Conservation (phyloP, 106 monocot genomes). For the Allium cepa region DNA sequence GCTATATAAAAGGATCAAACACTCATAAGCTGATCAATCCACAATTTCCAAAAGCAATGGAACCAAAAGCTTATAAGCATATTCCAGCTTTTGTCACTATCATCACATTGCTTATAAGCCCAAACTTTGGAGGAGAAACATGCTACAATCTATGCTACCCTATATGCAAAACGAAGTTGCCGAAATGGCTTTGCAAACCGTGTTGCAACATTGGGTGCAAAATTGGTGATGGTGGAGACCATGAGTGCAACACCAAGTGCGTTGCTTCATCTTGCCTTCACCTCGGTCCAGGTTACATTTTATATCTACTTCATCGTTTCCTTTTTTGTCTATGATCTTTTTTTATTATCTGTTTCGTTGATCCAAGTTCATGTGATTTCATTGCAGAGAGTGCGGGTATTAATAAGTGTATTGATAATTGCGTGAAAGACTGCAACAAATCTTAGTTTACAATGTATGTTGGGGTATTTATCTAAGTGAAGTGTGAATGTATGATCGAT, state of each 20-base stretch:
- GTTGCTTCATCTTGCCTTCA: background rate
- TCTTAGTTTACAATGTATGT: too few species aligned
- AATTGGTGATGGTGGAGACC: background rate
- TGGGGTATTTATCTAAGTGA: too few species aligned
- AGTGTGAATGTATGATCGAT: too few species aligned
- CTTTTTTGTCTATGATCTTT: too few species aligned
- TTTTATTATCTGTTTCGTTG: too few species aligned
- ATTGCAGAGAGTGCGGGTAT: too few species aligned
- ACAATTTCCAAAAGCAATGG: background rate
- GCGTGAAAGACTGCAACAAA: too few species aligned
- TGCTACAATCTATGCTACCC: slow-evolving; percentile 1
- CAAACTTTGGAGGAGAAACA: background rate
- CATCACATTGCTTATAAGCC: background rate
- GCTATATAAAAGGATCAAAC: too few species aligned
- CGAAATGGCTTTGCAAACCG: background rate
- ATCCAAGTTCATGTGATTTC: too few species aligned
- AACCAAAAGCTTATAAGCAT: background rate
- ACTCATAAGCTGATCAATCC: too few species aligned
- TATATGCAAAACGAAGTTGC: background rate
- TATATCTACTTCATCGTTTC: too few species aligned
- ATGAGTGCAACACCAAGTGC: background rate
- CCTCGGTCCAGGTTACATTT: background rate
- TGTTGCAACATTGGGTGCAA: background rate
- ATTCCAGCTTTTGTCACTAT: background rate
- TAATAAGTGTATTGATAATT: too few species aligned